Conservation (phyloP, 495 filamentous ascomycete genomes). For the Hyaloscypha hepaticicola region DNA sequence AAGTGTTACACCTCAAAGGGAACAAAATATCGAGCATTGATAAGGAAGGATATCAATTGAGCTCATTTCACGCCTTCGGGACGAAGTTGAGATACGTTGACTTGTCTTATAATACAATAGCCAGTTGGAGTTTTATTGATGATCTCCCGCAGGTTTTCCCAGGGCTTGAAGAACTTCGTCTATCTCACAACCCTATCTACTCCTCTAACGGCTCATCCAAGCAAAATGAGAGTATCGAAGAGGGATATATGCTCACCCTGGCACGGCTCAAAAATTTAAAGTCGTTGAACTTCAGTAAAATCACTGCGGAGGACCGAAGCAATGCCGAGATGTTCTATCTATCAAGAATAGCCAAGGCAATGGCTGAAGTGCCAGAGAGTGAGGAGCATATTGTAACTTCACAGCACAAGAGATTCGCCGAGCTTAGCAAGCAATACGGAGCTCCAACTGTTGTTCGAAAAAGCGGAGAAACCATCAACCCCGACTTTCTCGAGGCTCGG, state of each 20-base stretch:
- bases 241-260: conserved; percentile 83
- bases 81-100: conserved; percentile 61
- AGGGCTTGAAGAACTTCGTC: conserved; percentile 65
- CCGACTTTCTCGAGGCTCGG: conserved; percentile 70
- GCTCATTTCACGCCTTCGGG: conserved; percentile 13
- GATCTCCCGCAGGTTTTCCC: conserved; percentile 64
- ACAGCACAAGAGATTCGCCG: conserved; percentile 66
- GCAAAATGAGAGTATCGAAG: conserved; percentile 45
- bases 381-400: conserved; percentile 53
- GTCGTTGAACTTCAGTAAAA: conserved; percentile 74
- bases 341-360: conserved; percentile 69
- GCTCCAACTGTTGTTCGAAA: conserved; percentile 56
- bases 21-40: conserved; percentile 46
- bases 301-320: conserved; percentile 68
- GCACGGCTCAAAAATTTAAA: conserved; percentile 69
- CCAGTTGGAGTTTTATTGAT: conserved; percentile 71
- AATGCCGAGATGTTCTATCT: conserved; percentile 95
- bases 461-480: conserved; percentile 48
- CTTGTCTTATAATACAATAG: conserved; percentile 73
- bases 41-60: conserved; percentile 36
- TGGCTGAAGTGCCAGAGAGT: conserved; percentile 57
- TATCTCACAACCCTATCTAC: conserved; percentile 84
- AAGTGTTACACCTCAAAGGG: conserved; percentile 57
- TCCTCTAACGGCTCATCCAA: conserved; percentile 48
- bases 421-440: conserved; percentile 72